Base-by-base conservation (phyloP, 768 basidiomycete genomes). In the Tricholoma matsutake region DNA sequence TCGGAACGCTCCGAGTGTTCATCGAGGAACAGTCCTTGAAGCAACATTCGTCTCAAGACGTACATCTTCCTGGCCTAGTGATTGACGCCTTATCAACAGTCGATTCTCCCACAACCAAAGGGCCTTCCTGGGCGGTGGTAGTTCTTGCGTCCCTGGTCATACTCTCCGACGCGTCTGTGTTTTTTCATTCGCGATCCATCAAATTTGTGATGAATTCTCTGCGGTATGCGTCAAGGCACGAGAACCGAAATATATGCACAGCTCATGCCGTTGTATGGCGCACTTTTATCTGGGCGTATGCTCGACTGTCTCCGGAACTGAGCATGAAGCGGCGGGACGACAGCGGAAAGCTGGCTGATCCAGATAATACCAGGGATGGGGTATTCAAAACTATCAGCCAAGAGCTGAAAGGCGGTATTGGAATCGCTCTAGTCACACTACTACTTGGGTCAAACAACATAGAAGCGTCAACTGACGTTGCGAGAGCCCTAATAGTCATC, bases 261-360 rank as follows among this genome's bases (percentile, higher is more conserved):
- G 70, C 84, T 7, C 76, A 80, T 45, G 68, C 78, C 1, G 76
- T 76, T 35, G 69, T 81, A 20, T 88, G 86, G 86, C 76, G 73
- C 56, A 78, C 81, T 56, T 72, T 87, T 28, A 70, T 87, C 20
- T 87, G 86, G 86, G 78, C 81, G 1, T 86, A 81, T 60, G 71
- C 78, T 18, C 76, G 75, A 16, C 65, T 86, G 51, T 74, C 76
- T 11, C 25, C 18, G 9, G 61, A 47, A 16, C 56, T 37, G 22
- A 59, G 60, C 4, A 60, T 58, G 22, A 25, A 25, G 11, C 66
- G 64, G 14, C 58, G 62, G 2, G 56, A 65, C 11, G 68, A 4
- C 59, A 69, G 14, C 32, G 57, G 61, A 35, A 28, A n/a, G 22
- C 22, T 13, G 16, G 45, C n/a, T 52, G 29, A 14, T 14, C 8